Conservation (phyloP, 78 protist species). For the Isochrysis galbana region DNA sequence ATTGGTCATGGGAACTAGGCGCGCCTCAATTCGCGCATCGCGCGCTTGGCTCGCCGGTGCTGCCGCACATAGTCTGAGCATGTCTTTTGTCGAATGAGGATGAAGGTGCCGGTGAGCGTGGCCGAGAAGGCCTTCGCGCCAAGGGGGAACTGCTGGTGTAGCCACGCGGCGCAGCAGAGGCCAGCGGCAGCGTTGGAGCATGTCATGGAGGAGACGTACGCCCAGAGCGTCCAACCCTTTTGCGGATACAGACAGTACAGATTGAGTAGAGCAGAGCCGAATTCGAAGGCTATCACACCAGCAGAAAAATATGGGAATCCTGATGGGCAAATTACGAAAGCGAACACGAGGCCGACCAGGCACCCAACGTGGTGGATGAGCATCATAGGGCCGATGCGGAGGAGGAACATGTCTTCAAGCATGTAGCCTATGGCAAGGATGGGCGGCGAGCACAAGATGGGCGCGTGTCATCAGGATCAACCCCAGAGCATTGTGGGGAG, state of each 20-base stretch:
- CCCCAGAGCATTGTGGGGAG: too few species aligned
- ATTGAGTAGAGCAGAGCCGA: not conserved
- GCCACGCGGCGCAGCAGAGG: not conserved
- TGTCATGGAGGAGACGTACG: not conserved
- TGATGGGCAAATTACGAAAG: not conserved
- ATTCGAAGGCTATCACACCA: not conserved
- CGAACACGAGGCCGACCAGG: not conserved
- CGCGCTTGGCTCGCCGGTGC: not conserved
- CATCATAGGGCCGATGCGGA: not conserved
- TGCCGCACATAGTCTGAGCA: not conserved
- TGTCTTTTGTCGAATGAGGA: not conserved
- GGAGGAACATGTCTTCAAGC: not conserved
- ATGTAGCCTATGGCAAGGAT: not conserved
- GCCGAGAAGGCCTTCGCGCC: not conserved
- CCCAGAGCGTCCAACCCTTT: not conserved
- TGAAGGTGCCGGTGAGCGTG: not conserved
- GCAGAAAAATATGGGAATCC: not conserved
- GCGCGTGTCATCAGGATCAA: too few species aligned
- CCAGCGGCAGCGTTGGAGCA: not conserved
- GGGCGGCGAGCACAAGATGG: not conserved
- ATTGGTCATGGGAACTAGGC: too few species aligned
- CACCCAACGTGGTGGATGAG: not conserved
- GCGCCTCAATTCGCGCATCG: too few species aligned
- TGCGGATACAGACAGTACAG: not conserved
- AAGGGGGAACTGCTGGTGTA: not conserved